Evolutionary conservation across 495 filamentous ascomycete species (phyloP).

Genomic region (Tuber borchii): DNA sequence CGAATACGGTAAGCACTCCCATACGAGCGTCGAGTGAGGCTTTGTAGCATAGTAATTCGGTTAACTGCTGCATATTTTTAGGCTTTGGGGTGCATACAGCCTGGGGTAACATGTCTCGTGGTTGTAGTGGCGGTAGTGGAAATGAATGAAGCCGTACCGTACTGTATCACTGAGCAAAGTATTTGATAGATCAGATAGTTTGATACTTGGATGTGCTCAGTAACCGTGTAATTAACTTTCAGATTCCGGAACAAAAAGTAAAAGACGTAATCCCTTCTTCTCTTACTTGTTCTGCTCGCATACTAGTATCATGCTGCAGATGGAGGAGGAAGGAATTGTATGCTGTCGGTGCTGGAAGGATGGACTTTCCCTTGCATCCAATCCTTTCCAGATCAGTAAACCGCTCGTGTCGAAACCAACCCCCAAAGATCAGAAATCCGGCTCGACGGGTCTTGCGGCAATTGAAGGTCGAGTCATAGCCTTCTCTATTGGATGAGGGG

Average conservation of each 20-base stretch:
- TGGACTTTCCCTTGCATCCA: background rate
- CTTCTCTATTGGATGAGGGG: background rate
- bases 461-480: background rate
- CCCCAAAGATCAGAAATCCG: background rate
- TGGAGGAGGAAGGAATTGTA: background rate
- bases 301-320: background rate
- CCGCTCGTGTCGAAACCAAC: background rate
- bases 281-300: background rate
- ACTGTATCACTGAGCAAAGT: background rate
- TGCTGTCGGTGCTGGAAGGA: background rate
- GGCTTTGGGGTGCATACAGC: background rate
- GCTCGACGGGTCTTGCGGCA: background rate
- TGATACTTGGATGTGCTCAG: background rate
- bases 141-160: background rate
- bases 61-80: background rate
- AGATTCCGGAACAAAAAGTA: background rate
- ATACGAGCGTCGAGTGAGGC: background rate
- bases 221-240: background rate
- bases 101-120: background rate
- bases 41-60: background rate
- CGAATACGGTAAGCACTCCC: background rate
- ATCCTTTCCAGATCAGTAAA: background rate
- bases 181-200: background rate
- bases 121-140: background rate
- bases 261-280: background rate